Evolutionary conservation across 176 grass and related monocot species (phyloP), one percentile per base, ranked within the genome.

Genomic region (Microstegium vimineum): DNA sequence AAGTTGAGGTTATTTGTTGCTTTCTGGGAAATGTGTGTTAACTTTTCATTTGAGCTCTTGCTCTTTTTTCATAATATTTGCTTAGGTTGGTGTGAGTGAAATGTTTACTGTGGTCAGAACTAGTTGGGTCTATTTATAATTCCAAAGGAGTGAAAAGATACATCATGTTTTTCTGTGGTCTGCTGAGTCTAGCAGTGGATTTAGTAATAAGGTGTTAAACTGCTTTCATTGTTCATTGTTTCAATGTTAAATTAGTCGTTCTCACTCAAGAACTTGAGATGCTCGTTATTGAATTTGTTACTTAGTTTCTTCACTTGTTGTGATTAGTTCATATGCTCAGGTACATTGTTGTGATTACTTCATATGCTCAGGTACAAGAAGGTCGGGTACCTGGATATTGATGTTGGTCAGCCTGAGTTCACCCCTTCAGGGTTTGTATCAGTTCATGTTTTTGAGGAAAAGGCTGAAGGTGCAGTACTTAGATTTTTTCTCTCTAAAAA

Each of bases 371-470:
- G 94, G 73, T 97, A 89, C 71, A 79, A 87, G 37, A 97, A 34
- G 59, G 90, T 92, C 10, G 90, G 82, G 3, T 95, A 88, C 82
- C 51, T 95, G 85, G 88, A 95, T 82, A 95, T 83, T 23, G 93
- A 95, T 88, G 90, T 95, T 72, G 93, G 93, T 37, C 93, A 95
- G 79, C 85, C 93, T 63, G 93, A 92, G 52, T 95, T 95, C 79
- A 89, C 85, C 1, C 36, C 90, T 82, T 85, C 90, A 38, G 93
- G 93, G 12, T 92, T 89, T 71, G 73, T 95, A 6, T 92, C 90
- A 71, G 82, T 95, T 90, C 93, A 92, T 77, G 74, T 95, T 45
- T 63, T 92, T 56, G 90, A 90, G 45, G 64, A 95, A 76, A 65
- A 90, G 62, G 37, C 84, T 63, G 74, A 82, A 90, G 90, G 93